Percentiles rank a stretch among this genome's conserved stretches.
phyloP scores from a whole-genome alignment of 1,284 basidiomycete genomes.

The Microbotryomycetes sp. region DNA sequence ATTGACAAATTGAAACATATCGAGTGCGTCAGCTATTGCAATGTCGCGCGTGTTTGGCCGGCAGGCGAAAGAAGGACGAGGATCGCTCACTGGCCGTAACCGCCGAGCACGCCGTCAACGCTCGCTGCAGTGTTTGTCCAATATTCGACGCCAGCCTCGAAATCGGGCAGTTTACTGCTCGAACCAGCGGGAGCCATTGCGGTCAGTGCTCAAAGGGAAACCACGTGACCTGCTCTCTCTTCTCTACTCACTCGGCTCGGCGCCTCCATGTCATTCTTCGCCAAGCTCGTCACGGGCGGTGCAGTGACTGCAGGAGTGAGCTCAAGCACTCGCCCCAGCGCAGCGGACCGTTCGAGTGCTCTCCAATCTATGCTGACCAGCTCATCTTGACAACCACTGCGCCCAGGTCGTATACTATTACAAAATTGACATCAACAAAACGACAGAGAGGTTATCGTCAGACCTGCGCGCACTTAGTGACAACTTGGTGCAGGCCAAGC shows the following conservation, averaged over 20 bases:
- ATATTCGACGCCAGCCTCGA: slow-evolving; percentile 63
- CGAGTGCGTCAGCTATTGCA: neutral
- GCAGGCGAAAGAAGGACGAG: neutral
- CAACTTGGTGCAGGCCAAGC: slow-evolving; percentile 4
- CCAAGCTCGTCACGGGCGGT: slow-evolving; percentile 18
- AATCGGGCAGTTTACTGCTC: slow-evolving; percentile 35
- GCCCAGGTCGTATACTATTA: slow-evolving; percentile 16
- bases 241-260: too few species aligned
- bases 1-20: neutral
- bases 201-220: too few species aligned
- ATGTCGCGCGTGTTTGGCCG: too few species aligned
- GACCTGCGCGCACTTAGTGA: slow-evolving; percentile 14
- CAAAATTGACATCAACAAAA: slow-evolving; percentile 11
- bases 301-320: slow-evolving; percentile 11
- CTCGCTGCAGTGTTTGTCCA: slow-evolving; percentile 66
- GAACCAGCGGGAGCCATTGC: too few species aligned
- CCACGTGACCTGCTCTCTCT: too few species aligned
- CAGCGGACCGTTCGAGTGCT: too few species aligned
- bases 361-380: too few species aligned
- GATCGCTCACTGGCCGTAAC: slow-evolving; percentile 34
- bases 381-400: too few species aligned
- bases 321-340: too few species aligned
- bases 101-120: slow-evolving; percentile 63
- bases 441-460: neutral
- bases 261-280: slow-evolving; percentile 15